phyloP scores from a whole-genome alignment of 805 yeast genomes.

The Metschnikowia baotianmanensis region DNA sequence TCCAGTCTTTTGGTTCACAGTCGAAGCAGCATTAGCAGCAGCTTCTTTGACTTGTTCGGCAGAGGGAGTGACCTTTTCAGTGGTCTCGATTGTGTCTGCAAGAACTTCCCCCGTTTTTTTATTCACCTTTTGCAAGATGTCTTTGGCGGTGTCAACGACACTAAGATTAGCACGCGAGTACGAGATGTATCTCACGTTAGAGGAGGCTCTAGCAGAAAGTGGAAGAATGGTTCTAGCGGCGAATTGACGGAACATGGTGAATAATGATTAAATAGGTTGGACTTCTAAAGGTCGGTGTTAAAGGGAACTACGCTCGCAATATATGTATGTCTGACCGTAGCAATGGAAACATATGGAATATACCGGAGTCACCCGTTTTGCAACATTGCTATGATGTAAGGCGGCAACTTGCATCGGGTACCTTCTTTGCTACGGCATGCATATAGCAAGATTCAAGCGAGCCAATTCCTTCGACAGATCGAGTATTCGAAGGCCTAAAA shows the following conservation, averaged over 20 bases:
- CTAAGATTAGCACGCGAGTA: slow-evolving; percentile 18
- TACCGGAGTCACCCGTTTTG: slow-evolving; percentile 3
- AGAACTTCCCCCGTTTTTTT: slow-evolving; percentile 41
- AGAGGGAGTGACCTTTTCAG: slow-evolving; percentile 26
- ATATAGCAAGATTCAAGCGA: too few relatives aligned
- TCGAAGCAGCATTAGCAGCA: slow-evolving; percentile 16
- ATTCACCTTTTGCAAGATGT: slow-evolving; percentile 30
- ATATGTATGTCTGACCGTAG: slow-evolving; percentile 1
- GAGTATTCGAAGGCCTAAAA: too few relatives aligned
- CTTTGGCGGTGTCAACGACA: slow-evolving; percentile 35
- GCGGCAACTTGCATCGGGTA: background rate
- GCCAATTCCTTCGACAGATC: too few relatives aligned
- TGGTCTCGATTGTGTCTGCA: slow-evolving; percentile 41
- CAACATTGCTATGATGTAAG: slow-evolving; percentile 15
- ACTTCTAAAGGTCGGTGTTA: too few relatives aligned
- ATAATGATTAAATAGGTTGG: too few relatives aligned
- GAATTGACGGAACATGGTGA: slow-evolving; percentile 15
- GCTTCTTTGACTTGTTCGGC: slow-evolving; percentile 23
- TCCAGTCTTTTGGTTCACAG: slow-evolving; percentile 31
- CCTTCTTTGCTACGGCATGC: slow-evolving; percentile 3
- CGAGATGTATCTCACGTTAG: slow-evolving; percentile 11
- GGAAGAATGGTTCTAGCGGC: slow-evolving; percentile 14
- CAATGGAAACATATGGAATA: slow-evolving; percentile 8
- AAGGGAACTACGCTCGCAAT: background rate
- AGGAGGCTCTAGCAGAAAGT: slow-evolving; percentile 7